phyloP scores from a whole-genome alignment of 2,329 filamentous ascomycete genomes.

The Corinectria fuckeliana region DNA sequence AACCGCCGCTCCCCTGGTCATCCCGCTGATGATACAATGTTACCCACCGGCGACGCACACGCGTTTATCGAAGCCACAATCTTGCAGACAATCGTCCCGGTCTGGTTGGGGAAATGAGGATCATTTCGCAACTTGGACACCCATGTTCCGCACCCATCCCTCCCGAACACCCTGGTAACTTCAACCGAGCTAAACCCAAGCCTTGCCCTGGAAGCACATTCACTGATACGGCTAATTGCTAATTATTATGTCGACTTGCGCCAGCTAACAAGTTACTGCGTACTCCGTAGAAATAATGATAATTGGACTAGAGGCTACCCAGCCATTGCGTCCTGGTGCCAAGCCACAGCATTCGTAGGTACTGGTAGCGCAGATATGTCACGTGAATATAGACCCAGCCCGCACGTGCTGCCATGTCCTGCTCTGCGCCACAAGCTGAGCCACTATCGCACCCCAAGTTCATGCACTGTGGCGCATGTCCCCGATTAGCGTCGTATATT shows the following conservation, averaged over 20 bases:
- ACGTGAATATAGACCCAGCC: neutral
- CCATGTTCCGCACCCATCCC: neutral
- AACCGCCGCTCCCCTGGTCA: neutral
- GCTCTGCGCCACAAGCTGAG: neutral
- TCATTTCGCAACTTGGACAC: conserved; percentile 17
- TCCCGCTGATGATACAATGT: conserved; percentile 2
- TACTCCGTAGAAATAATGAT: too few species aligned
- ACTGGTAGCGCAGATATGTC: neutral
- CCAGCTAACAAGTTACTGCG: neutral
- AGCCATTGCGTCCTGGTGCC: neutral
- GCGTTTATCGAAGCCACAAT: neutral
- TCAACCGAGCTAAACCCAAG: neutral
- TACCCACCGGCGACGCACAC: neutral
- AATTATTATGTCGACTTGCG: neutral
- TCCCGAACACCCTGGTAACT: neutral
- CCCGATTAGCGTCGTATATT: conserved; percentile 8
- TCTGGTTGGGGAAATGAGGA: conserved; percentile 22
- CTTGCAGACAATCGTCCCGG: neutral
- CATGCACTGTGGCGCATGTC: conserved; percentile 1
- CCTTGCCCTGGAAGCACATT: neutral
- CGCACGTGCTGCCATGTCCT: neutral
- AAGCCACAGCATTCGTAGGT: neutral
- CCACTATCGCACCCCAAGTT: neutral
- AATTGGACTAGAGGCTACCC: neutral
- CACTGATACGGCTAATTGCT: neutral